phyloP scores from a whole-genome alignment of 306 rosid species.

The Fagus crenata region DNA sequence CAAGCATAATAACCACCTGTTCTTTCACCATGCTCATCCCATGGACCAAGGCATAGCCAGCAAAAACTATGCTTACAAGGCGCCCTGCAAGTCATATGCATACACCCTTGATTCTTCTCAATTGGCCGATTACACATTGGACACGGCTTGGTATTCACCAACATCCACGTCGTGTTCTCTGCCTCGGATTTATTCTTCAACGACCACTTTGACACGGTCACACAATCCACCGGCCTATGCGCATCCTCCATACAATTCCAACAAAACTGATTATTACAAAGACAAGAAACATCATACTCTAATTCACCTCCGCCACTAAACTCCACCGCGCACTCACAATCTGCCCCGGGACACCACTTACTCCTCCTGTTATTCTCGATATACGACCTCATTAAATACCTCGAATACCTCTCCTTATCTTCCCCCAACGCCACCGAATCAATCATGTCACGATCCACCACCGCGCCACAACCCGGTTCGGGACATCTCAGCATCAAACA shows the following conservation, averaged over 20 bases:
- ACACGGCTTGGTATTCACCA: slow-evolving; percentile 21
- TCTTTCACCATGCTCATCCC: slow-evolving; percentile 21
- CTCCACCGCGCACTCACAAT: slow-evolving; percentile 1
- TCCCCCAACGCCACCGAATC: background rate
- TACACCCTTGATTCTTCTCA: slow-evolving; percentile 15
- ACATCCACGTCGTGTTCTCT: slow-evolving; percentile 11
- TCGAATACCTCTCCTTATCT: slow-evolving; percentile 1
- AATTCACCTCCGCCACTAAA: background rate
- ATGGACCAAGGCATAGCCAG: slow-evolving; percentile 25
- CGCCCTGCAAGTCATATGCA: background rate
- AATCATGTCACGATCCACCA: slow-evolving; percentile 20
- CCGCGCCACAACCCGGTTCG: background rate
- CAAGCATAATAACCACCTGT: slow-evolving; percentile 63
- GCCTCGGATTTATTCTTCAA: background rate
- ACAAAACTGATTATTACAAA: slow-evolving; percentile 20
- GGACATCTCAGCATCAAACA: slow-evolving; percentile 26
- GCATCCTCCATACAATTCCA: slow-evolving; percentile 30
- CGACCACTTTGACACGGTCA: slow-evolving; percentile 12
- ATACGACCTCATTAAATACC: slow-evolving; percentile 3
- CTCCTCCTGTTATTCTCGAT: slow-evolving; percentile 20
- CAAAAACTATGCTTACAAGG: slow-evolving; percentile 26
- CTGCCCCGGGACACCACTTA: slow-evolving; percentile 31
- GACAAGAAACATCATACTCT: slow-evolving; percentile 17
- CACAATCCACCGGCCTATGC: slow-evolving; percentile 29
- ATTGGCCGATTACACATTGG: slow-evolving; percentile 14